Evolutionary conservation across 192 early-diverging fungal species (phyloP).

Genomic region (Podochytrium sp.): DNA sequence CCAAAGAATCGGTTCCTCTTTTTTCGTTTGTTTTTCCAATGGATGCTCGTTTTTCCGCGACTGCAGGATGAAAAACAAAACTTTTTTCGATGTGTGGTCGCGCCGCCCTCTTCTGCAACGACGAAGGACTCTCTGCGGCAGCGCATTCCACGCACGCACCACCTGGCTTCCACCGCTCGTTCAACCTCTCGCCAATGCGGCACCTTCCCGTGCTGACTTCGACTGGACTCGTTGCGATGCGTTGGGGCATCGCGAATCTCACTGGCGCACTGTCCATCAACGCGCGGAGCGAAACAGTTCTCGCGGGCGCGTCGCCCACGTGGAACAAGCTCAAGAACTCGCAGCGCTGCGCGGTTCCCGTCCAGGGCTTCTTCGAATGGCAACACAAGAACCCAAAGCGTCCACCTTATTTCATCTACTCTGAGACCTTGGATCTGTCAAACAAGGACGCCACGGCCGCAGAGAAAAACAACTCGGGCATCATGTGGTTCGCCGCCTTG

Average conservation of each 20-base stretch:
- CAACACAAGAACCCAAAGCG: constrained; percentile 25
- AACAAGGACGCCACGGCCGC: background rate
- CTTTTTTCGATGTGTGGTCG: constrained; percentile 34
- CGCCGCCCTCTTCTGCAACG: background rate
- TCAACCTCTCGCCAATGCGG: constrained; percentile 24
- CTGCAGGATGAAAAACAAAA: too few species aligned
- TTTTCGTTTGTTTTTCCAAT: background rate
- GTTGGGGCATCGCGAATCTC: background rate
- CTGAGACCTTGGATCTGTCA: background rate
- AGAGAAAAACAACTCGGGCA: constrained; percentile 5
- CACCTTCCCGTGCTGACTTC: background rate
- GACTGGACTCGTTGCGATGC: background rate
- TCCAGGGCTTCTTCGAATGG: constrained; percentile 56
- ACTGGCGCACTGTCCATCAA: constrained; percentile 41
- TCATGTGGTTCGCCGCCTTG: constrained; percentile 43
- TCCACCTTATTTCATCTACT: constrained; percentile 37
- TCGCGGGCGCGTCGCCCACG: background rate
- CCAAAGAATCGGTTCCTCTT: background rate
- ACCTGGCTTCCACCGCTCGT: background rate
- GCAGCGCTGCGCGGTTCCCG: constrained; percentile 48
- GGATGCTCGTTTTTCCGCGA: background rate
- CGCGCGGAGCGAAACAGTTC: constrained; percentile 47
- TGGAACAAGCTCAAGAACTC: constrained; percentile 38
- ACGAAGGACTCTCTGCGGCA: background rate
- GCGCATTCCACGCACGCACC: background rate